phyloP scores from a whole-genome alignment of 1,139 yeast genomes.

The Groenewaldozyma auringiensis region DNA sequence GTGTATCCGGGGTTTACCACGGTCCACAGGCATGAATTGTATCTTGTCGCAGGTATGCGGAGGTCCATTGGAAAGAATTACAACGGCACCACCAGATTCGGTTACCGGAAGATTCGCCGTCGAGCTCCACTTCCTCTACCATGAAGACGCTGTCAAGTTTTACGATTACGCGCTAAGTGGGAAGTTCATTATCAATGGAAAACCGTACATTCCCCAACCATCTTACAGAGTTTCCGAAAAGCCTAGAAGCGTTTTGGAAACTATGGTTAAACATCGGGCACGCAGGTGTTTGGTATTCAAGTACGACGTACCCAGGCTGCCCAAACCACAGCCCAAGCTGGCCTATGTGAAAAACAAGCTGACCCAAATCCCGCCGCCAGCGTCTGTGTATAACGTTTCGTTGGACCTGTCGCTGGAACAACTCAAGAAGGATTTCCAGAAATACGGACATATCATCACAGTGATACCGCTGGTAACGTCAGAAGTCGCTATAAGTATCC shows the following conservation, averaged over 20 bases:
- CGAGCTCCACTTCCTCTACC: slow-evolving; percentile 48
- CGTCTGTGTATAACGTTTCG: slow-evolving; percentile 22
- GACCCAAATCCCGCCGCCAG: slow-evolving; percentile 1
- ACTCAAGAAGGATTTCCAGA: slow-evolving; percentile 44
- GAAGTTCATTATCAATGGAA: slow-evolving; percentile 56
- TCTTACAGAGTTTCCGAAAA: slow-evolving; percentile 14
- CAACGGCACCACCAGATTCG: slow-evolving; percentile 7
- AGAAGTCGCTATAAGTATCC: slow-evolving; percentile 54
- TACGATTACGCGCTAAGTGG: slow-evolving; percentile 49
- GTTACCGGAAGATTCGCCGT: slow-evolving; percentile 22
- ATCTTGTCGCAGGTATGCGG: slow-evolving; percentile 57
- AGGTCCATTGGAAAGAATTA: slow-evolving; percentile 57
- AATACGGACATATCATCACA: slow-evolving; percentile 57
- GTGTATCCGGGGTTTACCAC: slow-evolving; percentile 26
- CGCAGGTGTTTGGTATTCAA: slow-evolving; percentile 36
- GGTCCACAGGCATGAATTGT: slow-evolving; percentile 40
- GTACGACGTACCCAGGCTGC: background rate
- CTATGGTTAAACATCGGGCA: slow-evolving; percentile 30
- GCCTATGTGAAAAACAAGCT: slow-evolving; percentile 12
- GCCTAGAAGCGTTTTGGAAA: slow-evolving; percentile 29
- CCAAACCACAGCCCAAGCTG: slow-evolving; percentile 1
- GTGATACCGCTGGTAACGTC: slow-evolving; percentile 53
- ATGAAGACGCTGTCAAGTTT: slow-evolving; percentile 51
- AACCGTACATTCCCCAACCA: slow-evolving; percentile 34
- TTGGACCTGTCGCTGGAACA: slow-evolving; percentile 34